Evolutionary conservation across 768 basidiomycete species (phyloP).

Genomic region (Hirschioporus abietinus): DNA sequence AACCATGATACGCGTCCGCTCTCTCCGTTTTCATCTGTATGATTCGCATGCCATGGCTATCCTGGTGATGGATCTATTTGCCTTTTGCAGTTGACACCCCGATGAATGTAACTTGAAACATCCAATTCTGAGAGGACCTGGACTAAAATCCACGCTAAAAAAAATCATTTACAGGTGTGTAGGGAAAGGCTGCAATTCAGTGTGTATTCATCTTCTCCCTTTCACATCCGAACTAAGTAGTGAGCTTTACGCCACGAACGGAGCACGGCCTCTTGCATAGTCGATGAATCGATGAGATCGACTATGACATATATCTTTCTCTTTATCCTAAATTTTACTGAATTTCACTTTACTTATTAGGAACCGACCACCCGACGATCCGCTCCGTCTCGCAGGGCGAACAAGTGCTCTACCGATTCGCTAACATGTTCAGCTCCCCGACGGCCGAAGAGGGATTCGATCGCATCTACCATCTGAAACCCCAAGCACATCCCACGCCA

Average conservation of each 20-base stretch:
- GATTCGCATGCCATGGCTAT: neutral
- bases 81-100: slow-evolving; percentile 4
- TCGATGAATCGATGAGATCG: neutral
- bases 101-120: neutral
- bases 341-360: slow-evolving; percentile 28
- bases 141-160: slow-evolving; percentile 32
- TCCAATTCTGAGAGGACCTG: slow-evolving; percentile 13
- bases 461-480: slow-evolving; percentile 39
- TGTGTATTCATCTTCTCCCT: slow-evolving; percentile 2
- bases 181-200: neutral
- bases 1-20: neutral
- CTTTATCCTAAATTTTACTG: neutral
- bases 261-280: neutral
- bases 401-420: slow-evolving; percentile 60
- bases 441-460: slow-evolving; percentile 58
- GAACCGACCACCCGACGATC: slow-evolving; percentile 74
- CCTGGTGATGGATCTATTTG: neutral
- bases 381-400: slow-evolving; percentile 51
- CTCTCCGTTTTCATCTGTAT: slow-evolving; percentile 2
- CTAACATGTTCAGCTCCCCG: slow-evolving; percentile 54
- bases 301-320: neutral
- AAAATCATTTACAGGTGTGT: neutral
- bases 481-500: slow-evolving; percentile 32
- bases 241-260: slow-evolving; percentile 6
- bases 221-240: neutral